Base-by-base conservation (phyloP, 1,284 basidiomycete genomes). In the Ustilago crameri region DNA sequence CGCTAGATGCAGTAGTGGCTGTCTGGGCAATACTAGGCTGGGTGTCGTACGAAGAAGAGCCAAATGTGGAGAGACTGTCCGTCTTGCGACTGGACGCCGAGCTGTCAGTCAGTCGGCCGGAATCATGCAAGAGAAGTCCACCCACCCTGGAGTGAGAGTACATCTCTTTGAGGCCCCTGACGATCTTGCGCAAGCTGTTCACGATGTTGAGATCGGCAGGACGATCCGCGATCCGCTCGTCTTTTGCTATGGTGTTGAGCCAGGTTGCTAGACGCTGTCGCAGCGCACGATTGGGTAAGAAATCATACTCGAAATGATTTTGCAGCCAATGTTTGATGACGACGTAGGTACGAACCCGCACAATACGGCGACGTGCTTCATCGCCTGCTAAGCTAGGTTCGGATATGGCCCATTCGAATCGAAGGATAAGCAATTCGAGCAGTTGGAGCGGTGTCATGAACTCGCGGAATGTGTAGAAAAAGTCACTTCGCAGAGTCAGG, bases 251-350 rank as follows among this genome's bases (percentile, higher is more conserved):
- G 2, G 44, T 30, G 38, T 80, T 80, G 26, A 81, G 72, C 79
- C 79, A 81, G 3, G 41, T 51, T 5, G 75, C 69, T 12, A 81
- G 68, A 10, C 68, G 44, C 20, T 60, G 57, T 14, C 79, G 63
- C 20, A 81, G 54, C 18, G 46, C 50, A 12, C 78, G 68, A 27
- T 76, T 63, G 34, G 76, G 71, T 14, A 79, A 43, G 46, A 78
- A 81, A 52, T 81, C 79, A 38, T 67, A 58, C 34, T 78, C 75
- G 45, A 81, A 81, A 49, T 78, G 76, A 23, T 78, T 56, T 44
- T 60, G 61, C 12, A 81, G 64, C 79, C 79, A 81, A 47, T 72
- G 65, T 51, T 76, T 76, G 63, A 81, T 58, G 38, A 79, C 75
- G 44, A 73, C 76, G 41, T 76, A 78, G 27, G 78, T 81, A 18